Conservation (phyloP, 495 filamentous ascomycete species). For the Penicillium antarcticum region DNA sequence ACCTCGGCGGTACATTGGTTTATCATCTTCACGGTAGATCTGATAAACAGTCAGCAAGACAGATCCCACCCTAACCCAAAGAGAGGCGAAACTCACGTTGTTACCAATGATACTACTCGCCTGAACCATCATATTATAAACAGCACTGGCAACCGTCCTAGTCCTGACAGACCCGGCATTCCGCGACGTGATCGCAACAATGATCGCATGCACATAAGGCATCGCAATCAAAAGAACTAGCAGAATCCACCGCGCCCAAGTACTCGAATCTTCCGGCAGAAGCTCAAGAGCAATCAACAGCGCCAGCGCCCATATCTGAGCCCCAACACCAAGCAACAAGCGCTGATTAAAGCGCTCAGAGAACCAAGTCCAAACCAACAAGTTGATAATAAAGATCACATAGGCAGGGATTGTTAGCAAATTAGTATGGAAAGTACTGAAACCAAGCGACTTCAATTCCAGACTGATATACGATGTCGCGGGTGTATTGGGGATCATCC, state of each 20-base stretch:
- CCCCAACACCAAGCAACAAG: constrained; percentile 46
- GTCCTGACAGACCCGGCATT: constrained; percentile 69
- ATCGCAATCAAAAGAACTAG: constrained; percentile 52
- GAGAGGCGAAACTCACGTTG: constrained; percentile 44
- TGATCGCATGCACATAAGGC: constrained; percentile 63
- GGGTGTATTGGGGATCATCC: constrained; percentile 52
- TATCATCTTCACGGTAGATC: constrained; percentile 64
- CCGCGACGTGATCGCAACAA: constrained; percentile 63
- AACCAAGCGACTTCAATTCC: constrained; percentile 56
- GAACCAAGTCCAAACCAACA: constrained; percentile 48
- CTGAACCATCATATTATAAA: constrained; percentile 80
- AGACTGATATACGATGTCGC: constrained; percentile 60
- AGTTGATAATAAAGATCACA: constrained; percentile 43
- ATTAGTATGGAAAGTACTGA: constrained; percentile 65
- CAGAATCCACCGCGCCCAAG: constrained; percentile 53
- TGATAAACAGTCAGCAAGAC: constrained; percentile 16
- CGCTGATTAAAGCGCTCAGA: constrained; percentile 53
- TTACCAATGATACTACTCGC: constrained; percentile 57
- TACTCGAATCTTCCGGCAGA: constrained; percentile 30
- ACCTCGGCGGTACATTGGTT: constrained; percentile 62
- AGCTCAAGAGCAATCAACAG: constrained; percentile 50
- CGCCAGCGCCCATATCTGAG: constrained; percentile 55
- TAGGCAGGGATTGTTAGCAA: constrained; percentile 65
- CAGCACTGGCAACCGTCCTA: constrained; percentile 55
- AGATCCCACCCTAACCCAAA: background rate